Evolutionary conservation across 2,329 filamentous ascomycete species (phyloP).

Genomic region (Talaromyces sp.): DNA sequence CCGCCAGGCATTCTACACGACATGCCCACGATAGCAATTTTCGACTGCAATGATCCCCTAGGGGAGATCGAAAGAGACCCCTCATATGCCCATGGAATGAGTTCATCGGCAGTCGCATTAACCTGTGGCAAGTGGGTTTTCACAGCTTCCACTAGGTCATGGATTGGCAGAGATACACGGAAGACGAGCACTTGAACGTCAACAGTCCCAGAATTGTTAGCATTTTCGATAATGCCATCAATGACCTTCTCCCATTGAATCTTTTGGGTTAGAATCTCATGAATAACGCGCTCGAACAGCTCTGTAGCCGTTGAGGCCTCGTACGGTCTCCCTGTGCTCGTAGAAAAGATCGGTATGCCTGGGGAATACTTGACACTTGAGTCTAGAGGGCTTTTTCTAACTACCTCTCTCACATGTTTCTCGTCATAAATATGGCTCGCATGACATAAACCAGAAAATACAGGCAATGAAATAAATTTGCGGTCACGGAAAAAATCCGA

Average conservation of each 20-base stretch:
- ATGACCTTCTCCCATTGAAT: too few relatives aligned
- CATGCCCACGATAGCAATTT: constrained; percentile 77
- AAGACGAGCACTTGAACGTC: too few relatives aligned
- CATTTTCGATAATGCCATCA: too few relatives aligned
- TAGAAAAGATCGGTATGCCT: neutral
- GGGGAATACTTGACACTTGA: neutral
- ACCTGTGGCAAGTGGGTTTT: constrained; percentile 4
- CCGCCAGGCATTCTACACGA: constrained; percentile 69
- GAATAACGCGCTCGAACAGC: too few relatives aligned
- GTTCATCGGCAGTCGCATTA: neutral
- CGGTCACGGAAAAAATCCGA: neutral
- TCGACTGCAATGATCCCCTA: neutral
- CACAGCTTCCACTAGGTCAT: too few relatives aligned
- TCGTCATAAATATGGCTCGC: neutral
- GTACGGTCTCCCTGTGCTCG: too few relatives aligned
- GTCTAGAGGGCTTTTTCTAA: neutral
- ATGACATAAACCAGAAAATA: neutral
- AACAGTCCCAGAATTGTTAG: too few relatives aligned
- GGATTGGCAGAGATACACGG: too few relatives aligned
- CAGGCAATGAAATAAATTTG: neutral
- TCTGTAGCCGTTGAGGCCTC: too few relatives aligned
- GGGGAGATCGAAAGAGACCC: too few relatives aligned
- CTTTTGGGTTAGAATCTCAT: too few relatives aligned
- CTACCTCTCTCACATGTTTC: neutral
- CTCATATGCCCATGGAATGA: neutral